Evolutionary conservation across 768 basidiomycete species (phyloP).

Genomic region (Serendipita sp.): DNA sequence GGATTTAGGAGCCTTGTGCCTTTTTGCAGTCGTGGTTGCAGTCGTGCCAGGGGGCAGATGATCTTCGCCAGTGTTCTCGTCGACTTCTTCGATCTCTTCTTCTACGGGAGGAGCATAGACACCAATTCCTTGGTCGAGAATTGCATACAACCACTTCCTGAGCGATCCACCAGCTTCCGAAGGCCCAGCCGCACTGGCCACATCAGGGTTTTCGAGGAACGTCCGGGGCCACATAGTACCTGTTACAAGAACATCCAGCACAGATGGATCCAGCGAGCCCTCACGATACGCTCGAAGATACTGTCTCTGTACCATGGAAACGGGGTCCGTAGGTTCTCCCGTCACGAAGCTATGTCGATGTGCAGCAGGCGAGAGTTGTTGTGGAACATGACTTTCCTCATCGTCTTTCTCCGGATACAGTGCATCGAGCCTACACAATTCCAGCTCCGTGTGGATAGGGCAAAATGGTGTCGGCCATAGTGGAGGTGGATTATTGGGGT

Average conservation of each 20-base stretch:
- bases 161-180: conserved; percentile 38
- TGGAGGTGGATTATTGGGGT: conserved; percentile 19
- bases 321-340: conserved; percentile 15
- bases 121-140: conserved; percentile 40
- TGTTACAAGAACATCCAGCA: conserved; percentile 43
- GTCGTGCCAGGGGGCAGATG: neutral
- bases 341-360: conserved; percentile 10
- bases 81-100: conserved; percentile 13
- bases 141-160: conserved; percentile 47
- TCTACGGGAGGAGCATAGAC: conserved; percentile 32
- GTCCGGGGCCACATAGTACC: conserved; percentile 52
- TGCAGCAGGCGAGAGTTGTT: conserved; percentile 15
- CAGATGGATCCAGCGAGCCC: conserved; percentile 39
- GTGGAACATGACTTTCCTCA: conserved; percentile 15
- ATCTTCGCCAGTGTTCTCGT: neutral
- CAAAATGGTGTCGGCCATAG: conserved; percentile 45
- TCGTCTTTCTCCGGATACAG: neutral
- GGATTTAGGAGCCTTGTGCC: conserved; percentile 8
- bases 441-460: conserved; percentile 31
- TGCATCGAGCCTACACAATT: conserved; percentile 3
- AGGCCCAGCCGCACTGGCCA: conserved; percentile 45
- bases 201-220: conserved; percentile 67
- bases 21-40: neutral
- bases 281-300: conserved; percentile 50
- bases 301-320: conserved; percentile 4